Percentiles rank a stretch among this genome's conserved stretches.
Conservation (phyloP, 2,329 filamentous ascomycete species). For the Ophiognomonia clavigignenti-juglandacearum region DNA sequence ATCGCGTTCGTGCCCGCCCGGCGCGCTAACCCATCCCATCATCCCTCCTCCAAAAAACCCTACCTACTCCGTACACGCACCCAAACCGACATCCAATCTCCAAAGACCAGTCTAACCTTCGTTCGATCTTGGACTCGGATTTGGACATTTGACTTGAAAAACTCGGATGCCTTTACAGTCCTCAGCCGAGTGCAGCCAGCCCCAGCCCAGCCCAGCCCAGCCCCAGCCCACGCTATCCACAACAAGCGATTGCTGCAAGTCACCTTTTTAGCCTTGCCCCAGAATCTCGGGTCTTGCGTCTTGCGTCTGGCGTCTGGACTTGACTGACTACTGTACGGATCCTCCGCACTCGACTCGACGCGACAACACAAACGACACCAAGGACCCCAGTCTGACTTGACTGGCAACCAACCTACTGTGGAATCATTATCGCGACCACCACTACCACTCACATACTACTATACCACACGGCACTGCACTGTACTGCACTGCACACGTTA, state of each 20-base stretch:
- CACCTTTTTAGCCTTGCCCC: conserved; percentile 13
- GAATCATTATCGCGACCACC: too few species aligned
- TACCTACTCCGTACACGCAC: conserved; percentile 4
- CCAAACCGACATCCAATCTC: too few species aligned
- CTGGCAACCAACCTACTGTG: neutral
- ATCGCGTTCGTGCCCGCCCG: conserved; percentile 16
- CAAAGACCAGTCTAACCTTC: conserved; percentile 11
- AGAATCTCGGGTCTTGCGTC: neutral
- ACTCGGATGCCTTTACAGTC: conserved; percentile 1
- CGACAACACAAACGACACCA: neutral
- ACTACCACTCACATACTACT: too few species aligned
- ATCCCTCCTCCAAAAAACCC: conserved; percentile 16
- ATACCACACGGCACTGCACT: too few species aligned
- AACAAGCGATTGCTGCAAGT: conserved; percentile 13
- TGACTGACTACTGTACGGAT: too few species aligned
- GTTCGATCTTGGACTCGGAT: too few species aligned
- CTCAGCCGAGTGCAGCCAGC: neutral
- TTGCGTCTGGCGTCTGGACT: too few species aligned
- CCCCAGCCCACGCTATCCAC: neutral
- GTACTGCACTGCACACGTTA: too few species aligned
- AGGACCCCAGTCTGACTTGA: neutral
- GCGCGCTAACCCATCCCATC: conserved; percentile 17
- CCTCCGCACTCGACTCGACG: neutral
- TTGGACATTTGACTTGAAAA: too few species aligned
- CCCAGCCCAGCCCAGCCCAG: neutral